Conservation (phyloP, 345 rosid genomes). For the Salix udensis region DNA sequence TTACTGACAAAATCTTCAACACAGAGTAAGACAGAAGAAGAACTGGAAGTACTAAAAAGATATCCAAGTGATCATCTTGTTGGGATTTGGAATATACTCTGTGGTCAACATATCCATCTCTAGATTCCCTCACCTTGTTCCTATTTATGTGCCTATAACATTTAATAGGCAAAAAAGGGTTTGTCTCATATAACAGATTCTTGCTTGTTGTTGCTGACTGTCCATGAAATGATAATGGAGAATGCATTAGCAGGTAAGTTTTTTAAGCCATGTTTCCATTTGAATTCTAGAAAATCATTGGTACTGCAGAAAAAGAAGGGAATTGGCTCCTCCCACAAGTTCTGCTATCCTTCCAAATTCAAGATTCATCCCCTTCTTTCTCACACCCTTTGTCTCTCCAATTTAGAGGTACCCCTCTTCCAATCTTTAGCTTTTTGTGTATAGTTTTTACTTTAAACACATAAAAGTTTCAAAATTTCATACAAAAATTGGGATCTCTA, state of each 20-base stretch:
- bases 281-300: not conserved
- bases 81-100: not conserved
- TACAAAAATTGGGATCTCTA: not conserved
- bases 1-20: not conserved
- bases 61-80: not conserved
- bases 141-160: too few relatives aligned
- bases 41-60: not conserved
- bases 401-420: constrained; percentile 7
- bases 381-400: not conserved
- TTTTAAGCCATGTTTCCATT: constrained; percentile 1
- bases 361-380: constrained; percentile 3
- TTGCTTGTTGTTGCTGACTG: not conserved
- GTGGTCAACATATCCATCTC: not conserved
- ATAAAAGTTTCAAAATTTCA: not conserved
- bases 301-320: not conserved
- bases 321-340: not conserved
- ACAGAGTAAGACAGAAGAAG: not conserved
- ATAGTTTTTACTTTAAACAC: not conserved
- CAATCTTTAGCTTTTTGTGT: not conserved
- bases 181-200: not conserved
- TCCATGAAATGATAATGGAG: constrained; percentile 12
- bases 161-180: too few relatives aligned
- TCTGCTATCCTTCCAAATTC: not conserved
- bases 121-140: not conserved
- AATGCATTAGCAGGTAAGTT: constrained; percentile 6